These are phyloP conservation scores for Fomitopsis betulina DNA, from an alignment of 1,284 basidiomycete genomes.

Conservation along the genomic window DNA sequence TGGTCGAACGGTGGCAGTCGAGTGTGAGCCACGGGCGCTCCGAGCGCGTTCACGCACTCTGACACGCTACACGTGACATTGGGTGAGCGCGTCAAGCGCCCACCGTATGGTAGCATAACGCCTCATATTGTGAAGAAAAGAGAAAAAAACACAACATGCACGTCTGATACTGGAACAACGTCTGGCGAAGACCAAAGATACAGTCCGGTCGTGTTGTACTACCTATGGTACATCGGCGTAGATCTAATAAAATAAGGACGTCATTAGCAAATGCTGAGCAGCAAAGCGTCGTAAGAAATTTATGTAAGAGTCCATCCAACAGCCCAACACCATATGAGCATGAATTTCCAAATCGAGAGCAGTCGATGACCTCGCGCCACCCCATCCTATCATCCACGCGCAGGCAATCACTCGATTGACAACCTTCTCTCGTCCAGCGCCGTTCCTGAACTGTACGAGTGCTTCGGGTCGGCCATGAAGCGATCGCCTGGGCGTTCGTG, in stretches of 20 bases:
- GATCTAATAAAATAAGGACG: not conserved
- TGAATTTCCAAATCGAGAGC: not conserved
- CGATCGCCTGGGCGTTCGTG: constrained; percentile 33
- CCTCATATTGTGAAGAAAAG: too few species aligned
- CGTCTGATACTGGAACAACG: too few species aligned
- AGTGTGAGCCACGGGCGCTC: not conserved
- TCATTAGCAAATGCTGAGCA: not conserved
- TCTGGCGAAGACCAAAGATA: too few species aligned
- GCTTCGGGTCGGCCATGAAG: constrained; percentile 39
- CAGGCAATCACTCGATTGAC: constrained; percentile 40
- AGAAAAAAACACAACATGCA: too few species aligned
- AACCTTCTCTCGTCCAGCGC: constrained; percentile 36
- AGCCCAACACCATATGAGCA: not conserved
- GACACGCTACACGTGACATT: constrained; percentile 5
- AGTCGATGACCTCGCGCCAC: not conserved
- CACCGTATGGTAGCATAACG: not conserved
- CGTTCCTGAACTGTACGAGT: constrained; percentile 29
- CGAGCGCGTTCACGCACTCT: constrained; percentile 19
- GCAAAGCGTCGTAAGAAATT: not conserved
- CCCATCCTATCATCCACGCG: not conserved
- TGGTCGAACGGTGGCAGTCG: constrained; percentile 13
- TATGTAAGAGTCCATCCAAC: not conserved
- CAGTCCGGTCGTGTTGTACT: not conserved
- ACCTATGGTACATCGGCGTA: not conserved
- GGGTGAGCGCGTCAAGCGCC: not conserved